Base-by-base conservation (phyloP, 1,284 basidiomycete species). In the Inonotus obliquus region DNA sequence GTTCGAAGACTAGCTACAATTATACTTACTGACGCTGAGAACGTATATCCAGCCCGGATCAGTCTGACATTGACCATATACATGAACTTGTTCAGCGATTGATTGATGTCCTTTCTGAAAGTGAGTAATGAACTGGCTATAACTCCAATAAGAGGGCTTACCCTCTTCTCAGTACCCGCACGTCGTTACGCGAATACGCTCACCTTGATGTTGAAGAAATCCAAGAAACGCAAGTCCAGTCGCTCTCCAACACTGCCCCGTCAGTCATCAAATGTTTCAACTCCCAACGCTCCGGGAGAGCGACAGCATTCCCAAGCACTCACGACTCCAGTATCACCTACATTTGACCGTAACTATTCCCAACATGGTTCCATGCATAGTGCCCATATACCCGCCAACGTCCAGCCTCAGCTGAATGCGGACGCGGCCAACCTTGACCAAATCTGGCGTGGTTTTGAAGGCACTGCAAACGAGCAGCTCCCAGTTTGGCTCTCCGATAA, bases 101-200 rank as follows among this genome's bases (percentile, higher is more conserved):
- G 4, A 87, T 89, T 0, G 76, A 75, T 48, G 77, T 94, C 9
- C 82, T 95, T 75, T 82, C 87, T 1, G 84, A 89, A 74, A 87
- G 94, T 94, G 71, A 69, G 73, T 51, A 23, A 29, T 37, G 21
- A 54, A 64, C 44, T 4, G 9, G 32, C 32, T 32, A 32, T 9
- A 32, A 32, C 9, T 32, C 4, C 32, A 32, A 32, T 9, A 9
- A 32, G 4, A 14, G 11, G 1, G 17, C 27, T 27, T 17, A 32
- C 17, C 19, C n/a, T 52, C 29, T 41, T 35, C 49, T 4, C 68
- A 93, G 92, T 94, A 65, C 92, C 94, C 19, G 93, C 92, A 14
- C 92, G 91, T 67, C 85, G 94, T 60, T 96, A 96, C 68, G 93
- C 93, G 11, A 75, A 93, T 56, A 95, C 92, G 1, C 78, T 96